A percentile compares a stretch with the other conserved stretches of the same genome.
Evolutionary conservation across 2,329 filamentous ascomycete genomes (phyloP).

Genomic region (Fusarium pseudoanthophilum): DNA sequence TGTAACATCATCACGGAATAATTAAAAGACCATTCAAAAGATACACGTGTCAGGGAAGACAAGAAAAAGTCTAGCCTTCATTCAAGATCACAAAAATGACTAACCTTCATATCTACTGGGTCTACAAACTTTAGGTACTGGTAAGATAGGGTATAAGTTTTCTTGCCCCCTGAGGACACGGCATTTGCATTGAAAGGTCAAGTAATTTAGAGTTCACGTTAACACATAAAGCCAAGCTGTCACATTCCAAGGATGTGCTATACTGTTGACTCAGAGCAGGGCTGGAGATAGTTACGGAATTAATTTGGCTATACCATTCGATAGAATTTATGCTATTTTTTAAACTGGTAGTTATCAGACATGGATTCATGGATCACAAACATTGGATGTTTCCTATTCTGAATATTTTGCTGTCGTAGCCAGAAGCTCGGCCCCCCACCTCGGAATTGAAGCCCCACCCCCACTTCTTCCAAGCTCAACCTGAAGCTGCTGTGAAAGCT

Average conservation of each 20-base stretch:
- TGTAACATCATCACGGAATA: slow-evolving; percentile 26
- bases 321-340: neutral
- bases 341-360: neutral
- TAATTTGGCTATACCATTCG: neutral
- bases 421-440: slow-evolving; percentile 20
- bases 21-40: slow-evolving; percentile 4
- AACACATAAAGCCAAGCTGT: neutral
- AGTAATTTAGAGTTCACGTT: neutral
- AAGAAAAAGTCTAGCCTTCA: neutral
- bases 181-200: neutral
- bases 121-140: neutral
- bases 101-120: neutral
- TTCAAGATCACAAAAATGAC: no score
- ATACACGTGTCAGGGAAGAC: neutral
- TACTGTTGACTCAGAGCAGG: neutral
- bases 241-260: slow-evolving; percentile 7
- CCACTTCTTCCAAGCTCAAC: slow-evolving; percentile 29
- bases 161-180: neutral
- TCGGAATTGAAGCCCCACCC: slow-evolving; percentile 36
- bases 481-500: slow-evolving; percentile 15
- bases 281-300: neutral
- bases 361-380: neutral
- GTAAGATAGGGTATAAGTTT: neutral
- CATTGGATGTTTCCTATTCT: neutral
- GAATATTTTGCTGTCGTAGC: neutral